A percentile compares a stretch with the other conserved stretches of the same genome.
Evolutionary conservation across 208 protist species (phyloP).

Genomic region (Sergeia podlipaevii): DNA sequence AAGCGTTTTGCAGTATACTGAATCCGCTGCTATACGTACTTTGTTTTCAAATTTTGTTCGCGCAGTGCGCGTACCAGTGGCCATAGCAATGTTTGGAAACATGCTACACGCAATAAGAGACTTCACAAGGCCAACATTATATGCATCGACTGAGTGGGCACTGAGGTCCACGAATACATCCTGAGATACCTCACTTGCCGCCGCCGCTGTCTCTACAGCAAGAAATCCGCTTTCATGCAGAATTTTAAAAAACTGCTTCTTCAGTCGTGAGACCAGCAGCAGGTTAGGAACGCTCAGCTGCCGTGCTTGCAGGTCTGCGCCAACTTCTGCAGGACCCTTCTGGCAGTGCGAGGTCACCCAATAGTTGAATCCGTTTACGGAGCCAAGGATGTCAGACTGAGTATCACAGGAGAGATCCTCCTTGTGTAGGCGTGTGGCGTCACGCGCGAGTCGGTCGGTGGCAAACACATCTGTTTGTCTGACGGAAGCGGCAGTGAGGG

Average conservation of each 20-base stretch:
- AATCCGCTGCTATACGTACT: slow-evolving; percentile 28
- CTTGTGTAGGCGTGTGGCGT: slow-evolving; percentile 58
- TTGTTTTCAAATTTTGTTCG: slow-evolving; percentile 48
- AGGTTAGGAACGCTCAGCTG: slow-evolving; percentile 63
- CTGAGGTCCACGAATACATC: slow-evolving; percentile 67
- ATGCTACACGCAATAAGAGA: slow-evolving; percentile 47
- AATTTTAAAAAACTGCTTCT: slow-evolving; percentile 74
- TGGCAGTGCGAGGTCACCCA: slow-evolving; percentile 60
- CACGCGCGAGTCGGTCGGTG: slow-evolving; percentile 38
- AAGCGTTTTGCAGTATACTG: slow-evolving; percentile 39
- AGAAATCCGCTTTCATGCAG: slow-evolving; percentile 53
- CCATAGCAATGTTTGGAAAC: slow-evolving; percentile 66
- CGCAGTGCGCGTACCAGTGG: slow-evolving; percentile 33
- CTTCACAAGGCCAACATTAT: slow-evolving; percentile 69
- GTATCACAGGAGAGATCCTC: slow-evolving; percentile 73
- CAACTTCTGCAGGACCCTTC: slow-evolving; percentile 31
- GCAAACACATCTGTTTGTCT: slow-evolving; percentile 58
- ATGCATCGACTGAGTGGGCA: slow-evolving; percentile 39
- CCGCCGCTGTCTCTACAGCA: background rate
- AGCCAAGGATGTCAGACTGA: slow-evolving; percentile 79
- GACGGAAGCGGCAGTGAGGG: slow-evolving; percentile 91
- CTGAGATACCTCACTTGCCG: background rate
- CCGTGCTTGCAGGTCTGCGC: slow-evolving; percentile 38
- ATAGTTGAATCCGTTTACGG: slow-evolving; percentile 89
- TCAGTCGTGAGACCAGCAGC: slow-evolving; percentile 46